Percentiles rank a stretch among this genome's conserved stretches.
Conservation (phyloP, 331 rosid species). For the Cydonia oblonga region DNA sequence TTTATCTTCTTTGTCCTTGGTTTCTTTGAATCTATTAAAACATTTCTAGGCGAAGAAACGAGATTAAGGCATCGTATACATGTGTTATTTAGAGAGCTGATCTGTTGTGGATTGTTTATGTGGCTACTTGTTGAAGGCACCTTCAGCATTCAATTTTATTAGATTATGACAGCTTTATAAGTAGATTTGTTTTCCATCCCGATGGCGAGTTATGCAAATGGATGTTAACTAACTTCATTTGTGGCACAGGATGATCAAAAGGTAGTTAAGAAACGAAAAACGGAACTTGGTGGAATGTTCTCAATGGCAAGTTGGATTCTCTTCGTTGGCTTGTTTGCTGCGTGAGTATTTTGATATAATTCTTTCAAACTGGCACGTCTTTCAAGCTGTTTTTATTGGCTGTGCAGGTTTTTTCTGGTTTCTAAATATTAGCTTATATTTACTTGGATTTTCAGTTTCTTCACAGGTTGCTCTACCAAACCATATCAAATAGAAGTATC, state of each 20-base stretch:
- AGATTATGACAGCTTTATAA: not conserved
- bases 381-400: not conserved
- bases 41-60: not conserved
- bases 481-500: constrained; percentile 72
- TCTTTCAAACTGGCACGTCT: too few relatives aligned
- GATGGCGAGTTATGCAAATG: not conserved
- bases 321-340: constrained; percentile 78
- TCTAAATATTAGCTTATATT: constrained; percentile 16
- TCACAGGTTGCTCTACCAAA: constrained; percentile 87
- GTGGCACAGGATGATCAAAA: constrained; percentile 67
- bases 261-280: constrained; percentile 78
- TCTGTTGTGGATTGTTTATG: not conserved
- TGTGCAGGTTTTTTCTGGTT: not conserved
- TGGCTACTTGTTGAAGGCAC: not conserved
- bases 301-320: constrained; percentile 97
- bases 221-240: constrained; percentile 15
- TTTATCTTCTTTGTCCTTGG: not conserved
- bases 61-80: not conserved
- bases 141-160: not conserved
- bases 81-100: not conserved
- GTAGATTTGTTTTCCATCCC: not conserved
- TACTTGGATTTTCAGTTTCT: constrained; percentile 34
- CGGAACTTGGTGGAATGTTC: constrained; percentile 96
- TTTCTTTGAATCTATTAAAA: not conserved
- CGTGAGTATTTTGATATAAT: constrained; percentile 64